Percentiles rank a stretch among this genome's conserved stretches.
phyloP scores from a whole-genome alignment of 176 grass and related monocot species.

The Carex scoparia region DNA sequence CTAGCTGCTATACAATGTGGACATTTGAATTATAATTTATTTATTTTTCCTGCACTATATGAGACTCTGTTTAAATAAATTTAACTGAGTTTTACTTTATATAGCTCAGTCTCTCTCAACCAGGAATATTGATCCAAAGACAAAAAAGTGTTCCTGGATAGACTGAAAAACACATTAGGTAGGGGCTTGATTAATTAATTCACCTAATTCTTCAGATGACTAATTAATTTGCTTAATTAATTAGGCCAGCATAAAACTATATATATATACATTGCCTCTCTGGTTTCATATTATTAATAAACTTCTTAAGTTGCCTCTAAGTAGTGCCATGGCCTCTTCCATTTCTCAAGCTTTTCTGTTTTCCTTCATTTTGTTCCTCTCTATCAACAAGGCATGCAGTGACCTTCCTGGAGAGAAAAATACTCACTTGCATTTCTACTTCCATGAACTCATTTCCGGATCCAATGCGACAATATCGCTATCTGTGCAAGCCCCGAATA shows the following conservation, averaged over 20 bases:
- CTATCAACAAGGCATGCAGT: background rate
- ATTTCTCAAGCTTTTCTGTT: constrained; percentile 1
- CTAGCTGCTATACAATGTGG: too few species aligned
- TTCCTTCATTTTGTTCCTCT: constrained; percentile 7
- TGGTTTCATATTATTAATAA: background rate
- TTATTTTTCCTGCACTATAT: too few species aligned
- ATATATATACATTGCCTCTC: background rate
- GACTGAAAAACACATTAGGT: background rate
- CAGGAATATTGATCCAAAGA: background rate
- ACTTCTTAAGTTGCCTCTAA: background rate
- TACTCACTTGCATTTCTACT: constrained; percentile 16
- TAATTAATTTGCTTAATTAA: background rate
- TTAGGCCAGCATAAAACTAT: background rate
- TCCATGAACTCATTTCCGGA: background rate
- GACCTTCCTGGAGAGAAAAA: background rate
- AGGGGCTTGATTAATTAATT: background rate
- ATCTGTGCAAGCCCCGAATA: background rate
- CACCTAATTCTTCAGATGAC: background rate
- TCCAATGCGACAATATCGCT: background rate
- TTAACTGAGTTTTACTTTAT: too few species aligned
- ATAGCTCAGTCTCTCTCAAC: background rate
- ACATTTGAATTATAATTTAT: too few species aligned
- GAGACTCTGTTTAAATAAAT: background rate
- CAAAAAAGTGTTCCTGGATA: background rate
- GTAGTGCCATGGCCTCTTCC: background rate